Base-by-base conservation (phyloP, 495 filamentous ascomycete species). In the Xylaria telfairii region DNA sequence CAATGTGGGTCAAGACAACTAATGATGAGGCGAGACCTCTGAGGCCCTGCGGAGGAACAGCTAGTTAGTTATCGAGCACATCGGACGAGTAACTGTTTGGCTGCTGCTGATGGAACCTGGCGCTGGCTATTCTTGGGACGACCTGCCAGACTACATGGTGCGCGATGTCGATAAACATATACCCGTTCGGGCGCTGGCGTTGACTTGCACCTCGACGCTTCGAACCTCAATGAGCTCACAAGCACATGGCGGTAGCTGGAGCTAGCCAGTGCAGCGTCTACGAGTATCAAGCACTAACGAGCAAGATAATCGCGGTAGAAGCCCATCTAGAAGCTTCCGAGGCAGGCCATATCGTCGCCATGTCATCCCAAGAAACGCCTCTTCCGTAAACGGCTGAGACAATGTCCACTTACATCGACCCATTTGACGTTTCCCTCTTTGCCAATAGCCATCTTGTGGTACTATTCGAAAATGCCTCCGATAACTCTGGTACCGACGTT, bases 1-100 rank as follows among this genome's bases (percentile, higher is more conserved):
- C 84, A 19, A 92, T 84, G 75, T 92, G 90, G 42, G 89, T 91
- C 39, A 88, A 75, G 21, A 91, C 85, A 39, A 92, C 89, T 10
- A 90, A 80, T 57, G 90, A 82, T 2, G 90, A 91, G 17, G 89
- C 89, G 41, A 91, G 81, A 60, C 90, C 90, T 70, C 90, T 83
- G 0, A 92, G 82, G 54, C 90, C 90, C 89, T 91, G 73, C 44
- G 47, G 1, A 19, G 10, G n/a, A 34, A 49, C 1, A 49, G 24
- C 8, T 13, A 28, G 30, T 69, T 32, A 69, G 67, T 26, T 49
- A 62, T 37, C 26, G 26, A 53, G 21, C 6, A 53, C 32, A 53
- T 54, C 17, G 64, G 41, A 32, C 32, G 26, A 65, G 28, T 8
- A 17, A 42, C 30, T 65, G 19, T 21, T 13, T 32, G 13, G n/a